Base-by-base conservation (phyloP, 352 stramenopile species). In the Globisporangium iwayamae region DNA sequence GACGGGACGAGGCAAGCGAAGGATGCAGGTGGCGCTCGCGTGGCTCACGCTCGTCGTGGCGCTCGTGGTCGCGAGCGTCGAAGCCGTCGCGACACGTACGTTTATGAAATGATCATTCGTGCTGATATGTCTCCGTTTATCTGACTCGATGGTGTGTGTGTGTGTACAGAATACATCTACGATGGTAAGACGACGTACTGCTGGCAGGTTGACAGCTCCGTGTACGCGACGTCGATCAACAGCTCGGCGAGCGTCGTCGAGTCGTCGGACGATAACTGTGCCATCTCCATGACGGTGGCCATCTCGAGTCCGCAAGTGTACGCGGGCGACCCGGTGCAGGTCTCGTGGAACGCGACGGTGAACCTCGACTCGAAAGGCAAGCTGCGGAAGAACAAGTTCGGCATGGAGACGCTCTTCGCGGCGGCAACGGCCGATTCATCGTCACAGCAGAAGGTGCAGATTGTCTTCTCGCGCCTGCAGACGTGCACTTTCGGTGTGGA, bases 261-360 rank as follows among this genome's bases (percentile, higher is more conserved):
- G 55, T 67, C 76, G 16, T 67, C 79, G 36, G 76, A 71, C 43
- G 69, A 85, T 36, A 74, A 69, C 39, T 93, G 85, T 56, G 63
- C 74, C n/a, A 55, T 91, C 9, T 59, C 66, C 43, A 64, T 93
- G 39, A 78, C 79, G 7, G 66, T 93, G 28, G 36, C 48, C 25
- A 69, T 88, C 36, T 65, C 72, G 32, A 71, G 74, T 18, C 64
- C 67, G 18, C 60, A 81, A 7, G 77, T 87, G 47, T 84, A 83
- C 60, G 76, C 75, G 20, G 76, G 79, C 65, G 81, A 91, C 41
- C 70, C 78, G 3, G 76, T 93, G 47, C 60, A 79, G 39, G 74
- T 87, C 30, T 81, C 68, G 20, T 93, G 85, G 85, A 91, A 81
- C 28, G 85, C 81, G 45, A 85, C 75, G 13, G 56, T 85, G 52